phyloP scores from a whole-genome alignment of 495 filamentous ascomycete genomes.

The Rhypophila decipiens region DNA sequence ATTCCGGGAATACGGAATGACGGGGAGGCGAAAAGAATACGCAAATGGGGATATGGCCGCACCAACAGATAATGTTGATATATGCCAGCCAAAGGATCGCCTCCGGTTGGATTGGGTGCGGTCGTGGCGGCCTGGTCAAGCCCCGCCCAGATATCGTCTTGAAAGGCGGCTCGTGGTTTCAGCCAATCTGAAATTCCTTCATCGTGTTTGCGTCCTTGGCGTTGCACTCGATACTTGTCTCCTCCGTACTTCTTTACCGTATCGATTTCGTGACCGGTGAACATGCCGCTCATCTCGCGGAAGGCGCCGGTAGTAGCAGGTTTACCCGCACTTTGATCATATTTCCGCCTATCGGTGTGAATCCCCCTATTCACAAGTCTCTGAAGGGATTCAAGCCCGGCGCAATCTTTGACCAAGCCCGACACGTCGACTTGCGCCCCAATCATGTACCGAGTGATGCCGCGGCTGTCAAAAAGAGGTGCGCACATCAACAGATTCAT shows the following conservation, averaged over 20 bases:
- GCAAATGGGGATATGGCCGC: slow-evolving; percentile 53
- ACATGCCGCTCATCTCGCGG: slow-evolving; percentile 54
- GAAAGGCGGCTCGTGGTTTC: slow-evolving; percentile 33
- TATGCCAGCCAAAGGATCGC: slow-evolving; percentile 32
- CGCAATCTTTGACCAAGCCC: slow-evolving; percentile 50
- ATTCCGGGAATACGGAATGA: slow-evolving; percentile 59
- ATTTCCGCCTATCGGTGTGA: neutral
- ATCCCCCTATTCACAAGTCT: slow-evolving; percentile 23
- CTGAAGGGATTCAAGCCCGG: slow-evolving; percentile 50
- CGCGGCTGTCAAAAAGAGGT: slow-evolving; percentile 55
- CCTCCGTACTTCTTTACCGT: slow-evolving; percentile 51
- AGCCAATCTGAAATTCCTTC: slow-evolving; percentile 23
- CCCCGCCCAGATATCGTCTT: slow-evolving; percentile 19
- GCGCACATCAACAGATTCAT: slow-evolving; percentile 63
- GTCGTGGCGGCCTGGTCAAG: too few species aligned
- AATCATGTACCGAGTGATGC: slow-evolving; percentile 53
- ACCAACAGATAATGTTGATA: slow-evolving; percentile 57
- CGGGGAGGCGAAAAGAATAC: slow-evolving; percentile 61
- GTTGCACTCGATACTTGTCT: slow-evolving; percentile 45
- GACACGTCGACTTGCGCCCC: slow-evolving; percentile 60
- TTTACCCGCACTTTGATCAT: slow-evolving; percentile 1
- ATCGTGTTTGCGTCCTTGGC: slow-evolving; percentile 32
- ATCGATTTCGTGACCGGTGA: slow-evolving; percentile 53
- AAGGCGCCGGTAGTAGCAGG: slow-evolving; percentile 26
- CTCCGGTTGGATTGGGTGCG: too few species aligned